Evolutionary conservation across 2,329 filamentous ascomycete genomes (phyloP).

Genomic region (Hirsutella minnesotensis): DNA sequence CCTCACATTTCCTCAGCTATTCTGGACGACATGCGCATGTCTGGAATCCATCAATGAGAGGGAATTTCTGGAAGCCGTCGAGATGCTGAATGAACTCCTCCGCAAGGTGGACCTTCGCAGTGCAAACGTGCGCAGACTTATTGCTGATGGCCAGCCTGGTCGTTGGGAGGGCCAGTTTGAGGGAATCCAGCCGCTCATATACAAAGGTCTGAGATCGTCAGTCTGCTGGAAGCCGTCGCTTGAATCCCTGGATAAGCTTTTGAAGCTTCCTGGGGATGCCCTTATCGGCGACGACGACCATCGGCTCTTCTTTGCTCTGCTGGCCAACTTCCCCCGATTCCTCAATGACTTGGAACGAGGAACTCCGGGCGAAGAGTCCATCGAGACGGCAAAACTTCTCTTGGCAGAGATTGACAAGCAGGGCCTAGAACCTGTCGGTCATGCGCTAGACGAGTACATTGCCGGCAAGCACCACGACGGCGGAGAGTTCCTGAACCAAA

Average conservation of each 20-base stretch:
- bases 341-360: slow-evolving; percentile 64
- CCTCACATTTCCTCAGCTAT: slow-evolving; percentile 83
- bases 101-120: slow-evolving; percentile 72
- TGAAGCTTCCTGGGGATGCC: slow-evolving; percentile 64
- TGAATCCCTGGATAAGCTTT: slow-evolving; percentile 64
- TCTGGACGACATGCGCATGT: slow-evolving; percentile 96
- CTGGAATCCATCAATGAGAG: slow-evolving; percentile 93
- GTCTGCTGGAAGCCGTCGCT: slow-evolving; percentile 69
- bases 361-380: slow-evolving; percentile 39
- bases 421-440: slow-evolving; percentile 53
- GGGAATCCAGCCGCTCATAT: slow-evolving; percentile 72
- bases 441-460: slow-evolving; percentile 59
- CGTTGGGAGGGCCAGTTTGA: slow-evolving; percentile 87
- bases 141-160: slow-evolving; percentile 68
- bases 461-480: slow-evolving; percentile 53
- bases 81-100: slow-evolving; percentile 81
- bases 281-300: slow-evolving; percentile 74
- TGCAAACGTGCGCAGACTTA: slow-evolving; percentile 52
- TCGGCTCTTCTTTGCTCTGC: slow-evolving; percentile 70
- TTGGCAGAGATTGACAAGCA: slow-evolving; percentile 62
- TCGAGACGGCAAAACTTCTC: slow-evolving; percentile 57
- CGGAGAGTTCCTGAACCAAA: slow-evolving; percentile 64
- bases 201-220: slow-evolving; percentile 86
- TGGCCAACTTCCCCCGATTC: slow-evolving; percentile 86
- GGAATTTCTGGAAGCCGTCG: slow-evolving; percentile 82